These are phyloP conservation scores for Elongisporangium anandrum DNA, from an alignment of 352 stramenopile species.

Conservation along the genomic window DNA sequence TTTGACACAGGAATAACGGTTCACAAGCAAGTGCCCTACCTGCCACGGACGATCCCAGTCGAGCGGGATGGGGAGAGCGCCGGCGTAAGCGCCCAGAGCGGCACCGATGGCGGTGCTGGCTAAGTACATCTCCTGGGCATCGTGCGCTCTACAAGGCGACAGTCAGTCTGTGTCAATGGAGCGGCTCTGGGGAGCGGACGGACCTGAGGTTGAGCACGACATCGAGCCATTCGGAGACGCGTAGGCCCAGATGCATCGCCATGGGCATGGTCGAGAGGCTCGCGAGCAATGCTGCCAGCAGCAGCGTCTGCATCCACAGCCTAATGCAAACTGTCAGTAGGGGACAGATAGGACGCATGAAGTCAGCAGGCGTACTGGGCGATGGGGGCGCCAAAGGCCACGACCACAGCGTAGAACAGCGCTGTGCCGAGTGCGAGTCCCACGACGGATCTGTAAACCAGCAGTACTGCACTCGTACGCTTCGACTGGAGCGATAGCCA, in stretches of 20 bases:
- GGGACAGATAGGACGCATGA: no score
- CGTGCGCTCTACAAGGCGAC: slow-evolving; percentile 26
- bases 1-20: neutral
- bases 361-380: slow-evolving; percentile 31
- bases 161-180: no score
- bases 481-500: slow-evolving; percentile 22
- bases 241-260: slow-evolving; percentile 30
- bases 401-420: slow-evolving; percentile 52
- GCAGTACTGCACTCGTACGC: slow-evolving; percentile 2
- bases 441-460: slow-evolving; percentile 11
- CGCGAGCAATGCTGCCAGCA: slow-evolving; percentile 57
- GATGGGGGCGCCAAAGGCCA: slow-evolving; percentile 75
- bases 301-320: slow-evolving; percentile 50
- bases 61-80: slow-evolving; percentile 73
- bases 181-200: neutral
- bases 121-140: slow-evolving; percentile 38
- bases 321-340: slow-evolving; percentile 20
- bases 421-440: slow-evolving; percentile 31
- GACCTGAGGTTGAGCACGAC: slow-evolving; percentile 56
- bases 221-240: slow-evolving; percentile 35
- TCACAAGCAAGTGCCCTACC: slow-evolving; percentile 22
- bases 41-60: slow-evolving; percentile 89
- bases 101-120: slow-evolving; percentile 51
- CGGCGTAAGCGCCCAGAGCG: slow-evolving; percentile 62
- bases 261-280: slow-evolving; percentile 42